phyloP scores from a whole-genome alignment of 345 rosid species.

The Citrus glauca region DNA sequence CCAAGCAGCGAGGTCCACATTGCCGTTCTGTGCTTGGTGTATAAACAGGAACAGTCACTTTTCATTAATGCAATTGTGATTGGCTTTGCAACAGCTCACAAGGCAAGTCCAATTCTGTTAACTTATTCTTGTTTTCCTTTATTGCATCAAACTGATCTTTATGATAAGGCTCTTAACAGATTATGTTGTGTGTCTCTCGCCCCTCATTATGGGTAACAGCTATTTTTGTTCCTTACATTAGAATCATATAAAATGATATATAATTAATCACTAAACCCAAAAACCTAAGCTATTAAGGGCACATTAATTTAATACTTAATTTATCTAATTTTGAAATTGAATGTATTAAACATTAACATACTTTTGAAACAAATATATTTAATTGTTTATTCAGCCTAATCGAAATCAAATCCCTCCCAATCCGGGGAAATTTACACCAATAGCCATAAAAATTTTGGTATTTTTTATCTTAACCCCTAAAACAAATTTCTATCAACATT shows the following conservation, averaged over 20 bases:
- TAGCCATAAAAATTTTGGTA: no score
- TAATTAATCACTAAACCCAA: neutral
- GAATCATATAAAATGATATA: neutral
- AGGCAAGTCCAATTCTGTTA: neutral
- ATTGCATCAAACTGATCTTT: neutral
- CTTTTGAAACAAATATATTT: no score
- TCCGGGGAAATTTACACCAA: no score
- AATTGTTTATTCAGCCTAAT: no score
- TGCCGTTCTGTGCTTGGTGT: neutral
- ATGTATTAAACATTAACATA: no score
- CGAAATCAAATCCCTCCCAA: no score
- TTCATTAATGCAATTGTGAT: neutral
- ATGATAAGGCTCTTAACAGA: neutral
- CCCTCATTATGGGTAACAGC: neutral
- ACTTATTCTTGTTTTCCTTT: neutral
- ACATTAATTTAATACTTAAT: no score
- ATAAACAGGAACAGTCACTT: neutral
- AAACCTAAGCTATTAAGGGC: no score
- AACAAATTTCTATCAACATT: no score
- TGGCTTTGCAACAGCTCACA: neutral
- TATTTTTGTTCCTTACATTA: neutral
- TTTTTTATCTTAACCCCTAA: no score
- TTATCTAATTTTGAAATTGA: no score
- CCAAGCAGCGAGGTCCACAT: constrained; percentile 8
- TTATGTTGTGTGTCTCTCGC: neutral